Conservation (phyloP, 768 basidiomycete species). For the Lactifluus rugatus region DNA sequence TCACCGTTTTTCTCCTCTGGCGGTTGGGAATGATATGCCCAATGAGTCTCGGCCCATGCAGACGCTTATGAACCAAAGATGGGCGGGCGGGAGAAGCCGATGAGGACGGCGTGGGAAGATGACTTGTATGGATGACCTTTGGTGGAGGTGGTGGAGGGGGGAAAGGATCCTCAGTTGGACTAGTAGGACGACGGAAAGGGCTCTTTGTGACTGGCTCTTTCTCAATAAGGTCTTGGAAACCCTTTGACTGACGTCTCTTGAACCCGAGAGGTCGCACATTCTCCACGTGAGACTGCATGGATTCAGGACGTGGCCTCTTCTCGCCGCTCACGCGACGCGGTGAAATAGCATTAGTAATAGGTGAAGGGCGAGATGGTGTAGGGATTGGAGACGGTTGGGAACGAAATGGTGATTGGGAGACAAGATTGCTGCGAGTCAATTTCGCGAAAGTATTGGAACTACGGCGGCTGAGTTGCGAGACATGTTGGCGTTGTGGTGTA, state of each 20-base stretch:
- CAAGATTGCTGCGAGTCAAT: conserved; percentile 66
- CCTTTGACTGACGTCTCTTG: conserved; percentile 69
- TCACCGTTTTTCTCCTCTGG: conserved; percentile 66
- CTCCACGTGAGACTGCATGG: conserved; percentile 61
- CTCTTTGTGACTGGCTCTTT: conserved; percentile 76
- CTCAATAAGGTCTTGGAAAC: conserved; percentile 61
- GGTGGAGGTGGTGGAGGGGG: conserved; percentile 22
- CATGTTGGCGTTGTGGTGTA: conserved; percentile 28
- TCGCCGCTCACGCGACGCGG: conserved; percentile 61
- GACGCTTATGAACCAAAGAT: conserved; percentile 58
- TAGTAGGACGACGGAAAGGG: conserved; percentile 48
- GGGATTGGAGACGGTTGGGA: conserved; percentile 48
- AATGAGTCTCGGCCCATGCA: conserved; percentile 66
- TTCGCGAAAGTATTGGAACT: conserved; percentile 74
- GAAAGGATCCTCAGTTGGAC: conserved; percentile 20
- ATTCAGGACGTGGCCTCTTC: conserved; percentile 64
- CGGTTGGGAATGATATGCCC: conserved; percentile 26
- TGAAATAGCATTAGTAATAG: conserved; percentile 28
- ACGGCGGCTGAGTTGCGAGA: conserved; percentile 53
- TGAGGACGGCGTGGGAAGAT: conserved; percentile 22
- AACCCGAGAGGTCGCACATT: conserved; percentile 62
- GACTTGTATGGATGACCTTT: conserved; percentile 3
- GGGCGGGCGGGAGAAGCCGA: conserved; percentile 49
- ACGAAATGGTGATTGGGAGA: conserved; percentile 82
- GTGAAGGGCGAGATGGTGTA: conserved; percentile 22